Conservation (phyloP, 1,284 basidiomycete species). For the Rhodotorula mucilaginosa region DNA sequence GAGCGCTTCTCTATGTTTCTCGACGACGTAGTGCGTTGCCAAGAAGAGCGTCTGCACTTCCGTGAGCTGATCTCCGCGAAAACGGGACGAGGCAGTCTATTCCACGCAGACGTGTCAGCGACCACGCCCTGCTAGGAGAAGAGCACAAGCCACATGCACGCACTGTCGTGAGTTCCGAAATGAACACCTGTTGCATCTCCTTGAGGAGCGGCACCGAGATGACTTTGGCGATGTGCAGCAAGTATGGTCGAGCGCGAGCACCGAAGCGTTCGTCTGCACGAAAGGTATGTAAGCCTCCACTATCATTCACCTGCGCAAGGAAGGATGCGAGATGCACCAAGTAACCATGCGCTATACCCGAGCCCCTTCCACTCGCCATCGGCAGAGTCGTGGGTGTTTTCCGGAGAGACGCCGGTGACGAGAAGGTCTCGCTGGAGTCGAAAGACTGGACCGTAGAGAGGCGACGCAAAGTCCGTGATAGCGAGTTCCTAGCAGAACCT, state of each 20-base stretch:
- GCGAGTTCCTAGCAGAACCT: conserved; percentile 9
- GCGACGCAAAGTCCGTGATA: conserved; percentile 31
- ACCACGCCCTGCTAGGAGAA: rapidly evolving
- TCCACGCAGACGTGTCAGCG: background rate
- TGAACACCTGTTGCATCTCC: conserved; percentile 31
- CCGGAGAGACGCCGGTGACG: conserved; percentile 16
- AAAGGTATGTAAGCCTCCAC: no score
- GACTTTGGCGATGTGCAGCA: conserved; percentile 34
- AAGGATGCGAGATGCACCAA: conserved; percentile 10
- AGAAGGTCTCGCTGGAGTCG: conserved; percentile 33
- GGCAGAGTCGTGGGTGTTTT: background rate
- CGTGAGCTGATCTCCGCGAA: conserved; percentile 17
- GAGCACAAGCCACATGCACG: background rate
- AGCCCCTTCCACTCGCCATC: conserved; percentile 36
- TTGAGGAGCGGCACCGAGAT: conserved; percentile 25
- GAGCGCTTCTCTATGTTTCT: conserved; percentile 39
- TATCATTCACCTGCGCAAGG: no score
- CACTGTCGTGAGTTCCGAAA: conserved; percentile 30
- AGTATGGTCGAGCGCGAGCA: conserved; percentile 30
- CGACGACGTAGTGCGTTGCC: conserved; percentile 26
- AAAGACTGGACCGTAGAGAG: conserved; percentile 36
- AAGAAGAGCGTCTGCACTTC: conserved; percentile 27
- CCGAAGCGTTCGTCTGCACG: conserved; percentile 36
- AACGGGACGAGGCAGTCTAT: conserved; percentile 23
- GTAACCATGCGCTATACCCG: conserved; percentile 18